Base-by-base conservation (phyloP, 768 basidiomycete species). In the Serendipita sp. region DNA sequence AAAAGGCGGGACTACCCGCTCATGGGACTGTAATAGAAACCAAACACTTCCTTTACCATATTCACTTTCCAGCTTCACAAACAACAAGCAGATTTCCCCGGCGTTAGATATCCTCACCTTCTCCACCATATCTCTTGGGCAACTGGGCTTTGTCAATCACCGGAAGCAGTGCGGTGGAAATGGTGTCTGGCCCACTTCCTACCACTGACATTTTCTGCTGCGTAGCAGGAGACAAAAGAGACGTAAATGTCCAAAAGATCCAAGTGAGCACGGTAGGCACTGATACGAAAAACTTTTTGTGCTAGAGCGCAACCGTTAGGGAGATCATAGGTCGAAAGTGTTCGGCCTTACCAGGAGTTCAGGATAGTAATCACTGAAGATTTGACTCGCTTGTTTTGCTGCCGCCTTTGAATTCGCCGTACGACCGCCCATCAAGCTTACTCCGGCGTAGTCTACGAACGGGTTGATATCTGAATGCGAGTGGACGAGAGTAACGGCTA, bases 201-300 rank as follows among this genome's bases (percentile, higher is more conserved):
- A 89, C 85, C 44, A 91, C 85, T 38, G 77, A 75, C 85, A 91
- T 88, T 78, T 91, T 91, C 5, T 85, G 84, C 38, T 88, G 71
- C n/a, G 89, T 91, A 34, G 80, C 80, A 4, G 86, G 73, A 1
- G 89, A 81, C 13, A 91, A 72, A 67, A 91, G 71, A 0, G 88
- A 80, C 71, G 85, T 91, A 78, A 91, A 90, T 15, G 78, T 68
- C 89, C 89, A 91, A 75, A 89, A 91, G 66, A 91, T 79, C 88
- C 89, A 91, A 45, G 83, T 80, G 68, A 90, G 77, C 65, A 88
- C 70, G 1, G 81, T 80, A 0, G 89, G 89, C 11, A 91, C 88
- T 69, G 88, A 89, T 70, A 91, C 78, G 70, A 91, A 91, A 75
- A 85, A 88, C 72, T 91, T 91, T 71, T 79, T 80, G 69, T 81